Percentiles rank a stretch among this genome's conserved stretches.
phyloP scores from a whole-genome alignment of 768 basidiomycete species.

The Russula lepida region DNA sequence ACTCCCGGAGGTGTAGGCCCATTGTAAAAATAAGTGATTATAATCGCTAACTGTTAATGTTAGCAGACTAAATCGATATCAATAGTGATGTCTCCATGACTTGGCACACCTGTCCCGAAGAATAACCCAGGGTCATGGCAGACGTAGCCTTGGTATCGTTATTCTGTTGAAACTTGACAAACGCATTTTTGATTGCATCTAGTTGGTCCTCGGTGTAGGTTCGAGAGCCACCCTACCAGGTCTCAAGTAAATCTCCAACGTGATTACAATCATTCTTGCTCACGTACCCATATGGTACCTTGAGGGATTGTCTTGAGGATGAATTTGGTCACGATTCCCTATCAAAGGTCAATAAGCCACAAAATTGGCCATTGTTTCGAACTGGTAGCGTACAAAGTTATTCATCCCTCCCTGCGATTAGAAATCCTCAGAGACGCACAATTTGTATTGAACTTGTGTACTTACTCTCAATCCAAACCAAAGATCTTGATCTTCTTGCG shows the following conservation, averaged over 20 bases:
- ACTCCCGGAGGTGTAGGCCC: slow-evolving; percentile 15
- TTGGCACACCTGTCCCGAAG: neutral
- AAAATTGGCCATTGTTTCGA: neutral
- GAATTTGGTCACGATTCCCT: slow-evolving; percentile 9
- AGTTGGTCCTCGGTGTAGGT: neutral
- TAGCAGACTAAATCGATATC: neutral
- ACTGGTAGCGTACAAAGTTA: too few relatives aligned
- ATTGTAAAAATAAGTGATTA: slow-evolving; percentile 15
- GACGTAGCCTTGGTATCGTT: neutral
- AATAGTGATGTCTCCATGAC: neutral
- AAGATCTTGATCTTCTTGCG: neutral
- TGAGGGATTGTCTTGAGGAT: slow-evolving; percentile 19
- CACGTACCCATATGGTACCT: slow-evolving; percentile 24
- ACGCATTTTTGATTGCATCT: neutral
- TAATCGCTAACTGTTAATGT: neutral
- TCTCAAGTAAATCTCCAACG: neutral
- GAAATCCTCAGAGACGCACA: neutral
- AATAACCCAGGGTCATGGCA: neutral
- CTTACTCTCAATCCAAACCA: slow-evolving; percentile 17
- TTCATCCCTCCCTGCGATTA: slow-evolving; percentile 7
- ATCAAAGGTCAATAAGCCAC: neutral
- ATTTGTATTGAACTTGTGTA: neutral
- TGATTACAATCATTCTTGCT: neutral
- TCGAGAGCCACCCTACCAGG: neutral
- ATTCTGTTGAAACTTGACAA: neutral